Evolutionary conservation across 495 filamentous ascomycete species (phyloP).

Genomic region (Sabuloglossum arenarium): DNA sequence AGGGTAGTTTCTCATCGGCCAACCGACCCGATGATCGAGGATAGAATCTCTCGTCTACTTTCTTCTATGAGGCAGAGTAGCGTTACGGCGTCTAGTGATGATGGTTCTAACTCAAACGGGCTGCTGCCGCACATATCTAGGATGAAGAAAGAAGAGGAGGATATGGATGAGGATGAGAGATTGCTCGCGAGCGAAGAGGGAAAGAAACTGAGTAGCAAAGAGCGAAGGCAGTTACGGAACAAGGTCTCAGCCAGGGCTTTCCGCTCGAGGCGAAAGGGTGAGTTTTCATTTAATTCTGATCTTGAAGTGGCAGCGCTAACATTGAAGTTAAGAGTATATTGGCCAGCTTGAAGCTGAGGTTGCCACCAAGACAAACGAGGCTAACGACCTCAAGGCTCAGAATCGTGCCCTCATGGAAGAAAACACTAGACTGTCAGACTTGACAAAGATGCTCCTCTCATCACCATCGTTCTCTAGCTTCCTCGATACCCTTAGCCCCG

Average conservation of each 20-base stretch:
- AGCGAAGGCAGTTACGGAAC: constrained; percentile 84
- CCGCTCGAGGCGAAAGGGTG: constrained; percentile 89
- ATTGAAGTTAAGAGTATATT: constrained; percentile 59
- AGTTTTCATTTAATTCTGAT: constrained; percentile 10
- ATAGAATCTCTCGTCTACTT: constrained; percentile 67
- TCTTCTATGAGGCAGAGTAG: constrained; percentile 62
- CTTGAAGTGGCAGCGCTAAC: not conserved
- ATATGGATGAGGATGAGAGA: constrained; percentile 96
- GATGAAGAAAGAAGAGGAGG: constrained; percentile 72
- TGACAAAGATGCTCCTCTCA: constrained; percentile 66
- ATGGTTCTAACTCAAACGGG: constrained; percentile 21
- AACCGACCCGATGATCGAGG: constrained; percentile 49
- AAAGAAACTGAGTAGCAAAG: constrained; percentile 90
- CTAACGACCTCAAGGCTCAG: constrained; percentile 44
- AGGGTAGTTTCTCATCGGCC: constrained; percentile 23
- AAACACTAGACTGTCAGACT: constrained; percentile 53
- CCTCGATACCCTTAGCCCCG: constrained; percentile 44
- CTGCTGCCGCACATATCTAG: constrained; percentile 31
- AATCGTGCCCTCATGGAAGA: constrained; percentile 59
- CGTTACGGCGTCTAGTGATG: constrained; percentile 27
- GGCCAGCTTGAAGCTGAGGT: constrained; percentile 75
- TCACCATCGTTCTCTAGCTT: constrained; percentile 72
- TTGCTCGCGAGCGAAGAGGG: constrained; percentile 87
- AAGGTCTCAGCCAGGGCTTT: constrained; percentile 97
- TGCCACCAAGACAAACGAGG: constrained; percentile 46